Evolutionary conservation across 257 asterid genomes (phyloP).

Genomic region (Nicotiana paniculata): DNA sequence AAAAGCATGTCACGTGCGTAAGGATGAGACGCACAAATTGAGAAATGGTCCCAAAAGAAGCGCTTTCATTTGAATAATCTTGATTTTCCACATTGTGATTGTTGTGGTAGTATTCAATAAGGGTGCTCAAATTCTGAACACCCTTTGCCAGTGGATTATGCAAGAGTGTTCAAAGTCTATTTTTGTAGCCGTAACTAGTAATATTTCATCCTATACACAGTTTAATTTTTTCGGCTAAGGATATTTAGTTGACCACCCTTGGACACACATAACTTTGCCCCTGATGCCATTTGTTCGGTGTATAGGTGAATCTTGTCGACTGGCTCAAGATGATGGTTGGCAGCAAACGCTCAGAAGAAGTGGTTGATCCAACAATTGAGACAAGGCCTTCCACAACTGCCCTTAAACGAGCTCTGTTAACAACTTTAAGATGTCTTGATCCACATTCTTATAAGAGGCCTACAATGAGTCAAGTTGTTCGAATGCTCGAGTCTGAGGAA

Average conservation of each 20-base stretch:
- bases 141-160: too few species aligned
- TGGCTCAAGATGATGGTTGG: constrained; percentile 94
- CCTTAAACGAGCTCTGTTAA: constrained; percentile 63
- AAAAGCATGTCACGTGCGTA: too few species aligned
- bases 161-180: too few species aligned
- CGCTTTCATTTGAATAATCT: background rate
- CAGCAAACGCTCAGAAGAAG: constrained; percentile 51
- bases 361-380: constrained; percentile 62
- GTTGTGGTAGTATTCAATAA: background rate
- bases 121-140: too few species aligned
- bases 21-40: too few species aligned
- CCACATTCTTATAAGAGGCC: constrained; percentile 76
- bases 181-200: too few species aligned
- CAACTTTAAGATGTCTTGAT: constrained; percentile 77
- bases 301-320: constrained; percentile 72
- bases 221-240: too few species aligned
- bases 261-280: too few species aligned
- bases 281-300: background rate
- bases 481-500: constrained; percentile 83
- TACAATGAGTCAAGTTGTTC: constrained; percentile 74
- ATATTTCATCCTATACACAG: too few species aligned
- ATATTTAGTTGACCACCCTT: too few species aligned
- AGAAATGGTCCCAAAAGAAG: too few species aligned
- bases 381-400: constrained; percentile 56
- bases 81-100: background rate